Conservation (phyloP, 2,329 filamentous ascomycete genomes). For the Fusarium lateritium region DNA sequence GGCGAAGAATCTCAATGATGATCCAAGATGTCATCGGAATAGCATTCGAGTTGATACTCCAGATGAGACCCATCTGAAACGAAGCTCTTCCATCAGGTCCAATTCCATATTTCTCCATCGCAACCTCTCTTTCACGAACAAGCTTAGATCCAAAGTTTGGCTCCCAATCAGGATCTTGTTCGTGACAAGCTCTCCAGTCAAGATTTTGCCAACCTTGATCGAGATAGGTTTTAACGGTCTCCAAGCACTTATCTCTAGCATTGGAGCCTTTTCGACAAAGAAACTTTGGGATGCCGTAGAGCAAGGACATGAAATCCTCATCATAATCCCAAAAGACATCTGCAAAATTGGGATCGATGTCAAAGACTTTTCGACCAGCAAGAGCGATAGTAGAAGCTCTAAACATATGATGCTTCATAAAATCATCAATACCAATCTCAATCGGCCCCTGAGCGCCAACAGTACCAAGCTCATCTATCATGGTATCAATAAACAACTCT, state of each 20-base stretch:
- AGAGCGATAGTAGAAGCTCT: conserved; percentile 43
- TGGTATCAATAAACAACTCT: conserved; percentile 34
- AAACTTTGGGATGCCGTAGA: conserved; percentile 43
- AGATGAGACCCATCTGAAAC: conserved; percentile 46
- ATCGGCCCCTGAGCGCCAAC: conserved; percentile 5
- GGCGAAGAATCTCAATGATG: conserved; percentile 42
- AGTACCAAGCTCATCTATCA: conserved; percentile 29
- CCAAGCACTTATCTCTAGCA: conserved; percentile 39
- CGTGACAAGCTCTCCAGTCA: conserved; percentile 24
- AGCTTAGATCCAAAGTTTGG: conserved; percentile 44
- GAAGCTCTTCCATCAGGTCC: conserved; percentile 41
- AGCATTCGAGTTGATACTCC: conserved; percentile 48
- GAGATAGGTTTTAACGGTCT: conserved; percentile 35
- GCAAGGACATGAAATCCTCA: conserved; percentile 43
- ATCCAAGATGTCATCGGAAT: conserved; percentile 46
- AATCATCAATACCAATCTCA: conserved; percentile 38
- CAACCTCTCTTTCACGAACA: conserved; percentile 43
- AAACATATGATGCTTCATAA: conserved; percentile 46
- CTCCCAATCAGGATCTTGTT: conserved; percentile 38
- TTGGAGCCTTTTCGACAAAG: conserved; percentile 42
- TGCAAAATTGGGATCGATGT: conserved; percentile 36
- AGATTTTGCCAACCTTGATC: conserved; percentile 29
- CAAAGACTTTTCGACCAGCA: conserved; percentile 31
- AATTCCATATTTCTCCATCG: conserved; percentile 45
- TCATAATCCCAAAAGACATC: conserved; percentile 45